Conservation (phyloP, 176 grass and related monocot species). For the Sorghum bicolor region Sorghum_bicolor_NCBIv3 NC_012876.2:60351501-60352000, state of each 20-base stretch:
- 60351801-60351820: neutral
- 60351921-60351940: neutral
- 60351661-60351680: neutral
- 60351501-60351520: slow-evolving; percentile 19
- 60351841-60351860: neutral
- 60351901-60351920: neutral
- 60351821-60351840: neutral
- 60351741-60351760: neutral
- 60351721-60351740: neutral
- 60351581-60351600: neutral
- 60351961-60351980: neutral
- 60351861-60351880: neutral
- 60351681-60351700: neutral
- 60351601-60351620: neutral
- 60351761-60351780: neutral
- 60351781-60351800: neutral
- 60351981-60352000: neutral
- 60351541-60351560: slow-evolving; percentile 95
- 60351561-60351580: slow-evolving; percentile 46
- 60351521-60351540: slow-evolving; percentile 96
- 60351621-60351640: neutral
- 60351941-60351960: neutral
- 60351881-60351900: neutral
- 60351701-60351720: neutral
- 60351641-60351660: slow-evolving; percentile 17